Evolutionary conservation across 139 green algal genomes (phyloP).

Genomic region (Chlamydomonas sp.): DNA sequence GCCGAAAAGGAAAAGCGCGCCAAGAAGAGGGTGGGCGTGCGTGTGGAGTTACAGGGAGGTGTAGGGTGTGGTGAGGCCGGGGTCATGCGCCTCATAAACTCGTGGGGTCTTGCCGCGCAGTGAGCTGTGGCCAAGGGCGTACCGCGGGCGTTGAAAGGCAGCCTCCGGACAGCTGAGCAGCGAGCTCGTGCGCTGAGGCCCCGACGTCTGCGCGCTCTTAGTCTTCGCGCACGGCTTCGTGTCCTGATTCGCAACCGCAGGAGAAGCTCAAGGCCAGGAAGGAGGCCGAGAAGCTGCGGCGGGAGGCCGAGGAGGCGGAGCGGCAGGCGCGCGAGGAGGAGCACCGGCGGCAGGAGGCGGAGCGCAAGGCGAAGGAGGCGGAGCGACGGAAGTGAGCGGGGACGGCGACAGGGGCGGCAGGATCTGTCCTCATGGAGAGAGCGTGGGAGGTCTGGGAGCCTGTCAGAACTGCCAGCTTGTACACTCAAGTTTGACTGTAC

Average conservation of each 20-base stretch:
- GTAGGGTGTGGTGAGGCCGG: neutral
- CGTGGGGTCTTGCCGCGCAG: no score
- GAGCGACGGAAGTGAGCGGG: neutral
- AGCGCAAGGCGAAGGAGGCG: slow-evolving; percentile 59
- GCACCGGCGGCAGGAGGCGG: slow-evolving; percentile 40
- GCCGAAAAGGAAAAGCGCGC: slow-evolving; percentile 75
- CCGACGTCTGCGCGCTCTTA: no score
- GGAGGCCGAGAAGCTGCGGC: slow-evolving; percentile 75
- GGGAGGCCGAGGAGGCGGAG: slow-evolving; percentile 64
- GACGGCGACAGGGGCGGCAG: neutral
- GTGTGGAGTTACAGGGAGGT: neutral
- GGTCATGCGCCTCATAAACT: no score
- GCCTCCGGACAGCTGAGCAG: no score
- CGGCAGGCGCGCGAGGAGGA: slow-evolving; percentile 54
- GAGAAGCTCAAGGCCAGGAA: slow-evolving; percentile 80
- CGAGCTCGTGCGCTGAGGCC: no score
- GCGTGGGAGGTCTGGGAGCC: no score
- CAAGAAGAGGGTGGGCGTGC: slow-evolving; percentile 79
- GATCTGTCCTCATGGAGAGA: no score
- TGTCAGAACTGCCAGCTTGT: no score
- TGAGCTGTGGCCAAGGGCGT: no score
- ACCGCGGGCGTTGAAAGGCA: no score
- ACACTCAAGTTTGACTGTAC: no score
- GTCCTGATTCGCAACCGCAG: slow-evolving; percentile 21
- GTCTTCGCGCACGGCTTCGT: neutral